Evolutionary conservation across 2,329 filamentous ascomycete genomes (phyloP).

Genomic region (Mariannaea sp.): DNA sequence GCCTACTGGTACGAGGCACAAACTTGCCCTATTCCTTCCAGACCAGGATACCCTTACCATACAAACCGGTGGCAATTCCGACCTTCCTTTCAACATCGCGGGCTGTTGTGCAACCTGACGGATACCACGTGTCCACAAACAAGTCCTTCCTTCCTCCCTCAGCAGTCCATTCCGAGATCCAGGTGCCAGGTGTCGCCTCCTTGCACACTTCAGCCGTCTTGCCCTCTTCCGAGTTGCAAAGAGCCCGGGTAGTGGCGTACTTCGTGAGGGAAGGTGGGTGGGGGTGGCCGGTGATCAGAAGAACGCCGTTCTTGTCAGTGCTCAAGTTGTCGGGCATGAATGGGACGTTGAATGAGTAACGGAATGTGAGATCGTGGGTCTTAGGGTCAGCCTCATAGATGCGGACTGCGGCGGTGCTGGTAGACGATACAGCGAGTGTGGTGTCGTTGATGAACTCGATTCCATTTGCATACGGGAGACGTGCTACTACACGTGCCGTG

Average conservation of each 20-base stretch:
- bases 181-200: constrained; percentile 15
- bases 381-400: constrained; percentile 13
- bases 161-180: constrained; percentile 45
- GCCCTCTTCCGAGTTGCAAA: constrained; percentile 42
- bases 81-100: constrained; percentile 38
- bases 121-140: constrained; percentile 42
- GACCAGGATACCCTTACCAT: constrained; percentile 43
- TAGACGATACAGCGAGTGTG: constrained; percentile 46
- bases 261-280: constrained; percentile 40
- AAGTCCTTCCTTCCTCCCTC: constrained; percentile 40
- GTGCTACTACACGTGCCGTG: constrained; percentile 36
- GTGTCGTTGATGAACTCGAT: constrained; percentile 47
- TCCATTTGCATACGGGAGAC: constrained; percentile 49
- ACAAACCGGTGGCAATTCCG: constrained; percentile 46
- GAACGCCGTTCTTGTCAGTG: constrained; percentile 31
- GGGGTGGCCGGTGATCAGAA: constrained; percentile 49
- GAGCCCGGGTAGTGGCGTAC: constrained; percentile 40
- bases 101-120: constrained; percentile 42
- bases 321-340: constrained; percentile 50
- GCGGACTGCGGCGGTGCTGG: constrained; percentile 27
- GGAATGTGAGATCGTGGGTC: constrained; percentile 6
- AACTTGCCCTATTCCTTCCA: no score
- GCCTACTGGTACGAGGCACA: no score
- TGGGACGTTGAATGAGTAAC: constrained; percentile 33
- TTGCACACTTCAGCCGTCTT: constrained; percentile 31